Evolutionary conservation across 2,329 filamentous ascomycete species (phyloP).

Genomic region (Aspergillus sp.): DNA sequence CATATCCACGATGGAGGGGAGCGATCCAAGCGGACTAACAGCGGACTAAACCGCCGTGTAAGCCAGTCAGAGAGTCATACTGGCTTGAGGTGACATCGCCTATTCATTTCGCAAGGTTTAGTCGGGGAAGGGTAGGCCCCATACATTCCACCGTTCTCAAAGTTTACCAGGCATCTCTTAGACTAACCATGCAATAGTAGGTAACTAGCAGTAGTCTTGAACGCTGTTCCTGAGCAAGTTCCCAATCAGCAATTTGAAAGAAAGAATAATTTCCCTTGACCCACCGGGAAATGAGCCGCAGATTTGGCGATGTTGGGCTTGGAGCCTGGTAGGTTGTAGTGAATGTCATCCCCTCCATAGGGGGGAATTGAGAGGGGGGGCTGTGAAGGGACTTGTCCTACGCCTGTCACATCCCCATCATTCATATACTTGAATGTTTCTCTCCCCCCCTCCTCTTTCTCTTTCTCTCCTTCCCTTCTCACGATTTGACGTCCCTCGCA

Average conservation of each 20-base stretch:
- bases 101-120: background rate
- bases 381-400: background rate
- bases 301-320: conserved; percentile 4
- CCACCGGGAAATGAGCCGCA: conserved; percentile 12
- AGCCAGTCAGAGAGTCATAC: conserved; percentile 1
- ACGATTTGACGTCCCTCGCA: conserved; percentile 10
- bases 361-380: conserved; percentile 1
- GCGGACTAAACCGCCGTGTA: background rate
- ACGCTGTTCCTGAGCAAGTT: background rate
- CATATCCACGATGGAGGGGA: background rate
- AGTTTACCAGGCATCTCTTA: background rate
- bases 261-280: conserved; percentile 3
- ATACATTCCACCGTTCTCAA: conserved; percentile 7
- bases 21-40: conserved; percentile 3
- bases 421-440: conserved; percentile 17
- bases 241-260: background rate
- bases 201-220: background rate
- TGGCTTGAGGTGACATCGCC: conserved; percentile 3
- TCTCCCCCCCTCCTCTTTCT: conserved; percentile 16
- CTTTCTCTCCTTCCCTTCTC: conserved; percentile 18
- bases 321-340: background rate
- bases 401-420: background rate
- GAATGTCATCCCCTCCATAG: conserved; percentile 3
- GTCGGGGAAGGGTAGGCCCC: conserved; percentile 1
- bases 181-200: background rate